Evolutionary conservation across 257 asterid species (phyloP).

Genomic region (Solanum sparsipilum): DNA sequence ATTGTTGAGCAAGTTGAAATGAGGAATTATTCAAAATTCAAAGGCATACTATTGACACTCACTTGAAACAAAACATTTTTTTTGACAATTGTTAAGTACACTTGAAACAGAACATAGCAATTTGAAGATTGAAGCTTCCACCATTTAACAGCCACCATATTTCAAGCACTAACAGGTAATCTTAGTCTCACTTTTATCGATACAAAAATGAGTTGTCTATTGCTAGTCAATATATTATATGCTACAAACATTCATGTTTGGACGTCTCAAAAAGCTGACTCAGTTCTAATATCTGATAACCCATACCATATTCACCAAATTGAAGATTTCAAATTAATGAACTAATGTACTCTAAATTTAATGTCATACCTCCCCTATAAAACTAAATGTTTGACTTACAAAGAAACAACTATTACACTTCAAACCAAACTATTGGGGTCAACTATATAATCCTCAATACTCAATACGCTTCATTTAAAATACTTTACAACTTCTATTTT

Average conservation of each 20-base stretch:
- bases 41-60: background rate
- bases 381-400: background rate
- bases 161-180: background rate
- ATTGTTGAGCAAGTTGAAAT: background rate
- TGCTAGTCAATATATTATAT: background rate
- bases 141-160: background rate
- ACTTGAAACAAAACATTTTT: background rate
- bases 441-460: background rate
- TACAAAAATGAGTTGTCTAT: background rate
- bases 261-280: background rate
- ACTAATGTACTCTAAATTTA: background rate
- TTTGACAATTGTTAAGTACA: background rate
- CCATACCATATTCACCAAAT: background rate
- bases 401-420: background rate
- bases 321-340: background rate
- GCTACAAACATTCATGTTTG: background rate
- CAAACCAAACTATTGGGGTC: background rate
- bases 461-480: background rate
- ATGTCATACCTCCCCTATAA: background rate
- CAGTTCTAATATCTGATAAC: background rate
- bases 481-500: background rate
- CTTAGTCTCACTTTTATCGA: background rate
- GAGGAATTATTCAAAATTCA: background rate
- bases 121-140: background rate
- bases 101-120: background rate